These are phyloP conservation scores for Ceriops decandra DNA, from an alignment of 345 rosid genomes.

Conservation along the genomic window DNA sequence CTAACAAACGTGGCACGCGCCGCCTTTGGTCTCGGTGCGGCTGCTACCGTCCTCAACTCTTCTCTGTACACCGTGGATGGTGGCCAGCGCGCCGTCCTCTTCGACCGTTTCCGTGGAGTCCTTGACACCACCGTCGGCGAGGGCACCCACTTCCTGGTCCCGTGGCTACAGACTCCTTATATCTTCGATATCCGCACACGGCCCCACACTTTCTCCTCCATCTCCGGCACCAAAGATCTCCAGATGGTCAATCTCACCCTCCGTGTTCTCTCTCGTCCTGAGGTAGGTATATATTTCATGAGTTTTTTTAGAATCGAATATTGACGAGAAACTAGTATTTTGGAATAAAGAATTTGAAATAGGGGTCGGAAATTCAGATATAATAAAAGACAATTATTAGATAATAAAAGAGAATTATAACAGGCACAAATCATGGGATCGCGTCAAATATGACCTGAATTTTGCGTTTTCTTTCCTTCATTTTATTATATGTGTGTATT, in stretches of 20 bases:
- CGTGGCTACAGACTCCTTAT: constrained; percentile 83
- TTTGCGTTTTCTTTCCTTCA: no score
- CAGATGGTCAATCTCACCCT: constrained; percentile 99
- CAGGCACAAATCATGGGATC: no score
- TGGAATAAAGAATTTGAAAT: no score
- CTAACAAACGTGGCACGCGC: constrained; percentile 64
- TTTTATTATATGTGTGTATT: no score
- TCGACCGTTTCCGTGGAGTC: constrained; percentile 90
- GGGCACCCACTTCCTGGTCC: constrained; percentile 91
- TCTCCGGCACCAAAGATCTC: constrained; percentile 96
- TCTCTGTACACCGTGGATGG: constrained; percentile 99
- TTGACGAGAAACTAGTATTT: no score
- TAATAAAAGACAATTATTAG: no score
- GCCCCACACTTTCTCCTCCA: constrained; percentile 92
- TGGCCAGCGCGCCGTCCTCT: constrained; percentile 88
- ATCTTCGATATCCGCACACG: constrained; percentile 82
- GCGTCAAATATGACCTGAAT: no score
- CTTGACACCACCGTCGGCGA: constrained; percentile 73
- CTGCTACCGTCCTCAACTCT: constrained; percentile 52
- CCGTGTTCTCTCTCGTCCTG: constrained; percentile 91
- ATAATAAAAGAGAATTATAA: no score
- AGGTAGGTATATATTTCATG: constrained; percentile 49
- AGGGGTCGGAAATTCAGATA: no score
- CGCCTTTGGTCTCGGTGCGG: constrained; percentile 80
- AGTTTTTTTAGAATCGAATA: no score